Base-by-base conservation (phyloP, 345 rosid genomes). In the Kernera saxatilis region DNA sequence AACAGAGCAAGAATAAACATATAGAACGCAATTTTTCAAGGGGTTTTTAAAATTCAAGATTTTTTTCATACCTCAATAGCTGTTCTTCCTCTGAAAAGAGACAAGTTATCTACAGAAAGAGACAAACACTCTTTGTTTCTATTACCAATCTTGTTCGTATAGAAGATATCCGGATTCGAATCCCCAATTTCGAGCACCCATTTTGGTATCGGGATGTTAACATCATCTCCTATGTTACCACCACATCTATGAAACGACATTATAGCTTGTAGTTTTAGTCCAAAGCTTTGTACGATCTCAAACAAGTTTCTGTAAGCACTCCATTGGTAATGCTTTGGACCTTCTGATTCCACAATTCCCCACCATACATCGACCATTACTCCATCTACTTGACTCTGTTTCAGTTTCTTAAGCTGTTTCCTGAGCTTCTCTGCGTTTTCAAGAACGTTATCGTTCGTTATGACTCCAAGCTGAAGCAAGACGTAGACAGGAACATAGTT, bases 211-310 rank as follows among this genome's bases (percentile, higher is more conserved):
- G 94, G 87, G 48, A 93, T 93, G 67, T 77, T 73, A 29, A 90
- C 88, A 50, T 15, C 85, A 67, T 93, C 96, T 49, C 98, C 96
- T 15, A 93, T 54, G 59, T 93, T 93, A 2, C 96, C 97, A 49
- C 98, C 97, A 45, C 98, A 93, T 70, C 80, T 88, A 75, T 90
- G 98, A 63, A 90, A 88, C 4, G 98, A 89, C 94, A 86, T 89
- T 62, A 86, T 89, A 14, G 89, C 89, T 77, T 89, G 96, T 45
- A 86, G 18, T 63, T 86, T 92, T 5, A 85, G 58, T 45, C 70
- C 85, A 72, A 73, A 72, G 72, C 70, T 69, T 66, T 79, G 83
- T 51, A 89, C 65, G 3, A 86, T 77, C 69, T 81, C 57, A 58
- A 86, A 87, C 82, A 92, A 79, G 80, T 78, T 79, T 78, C 90